Base-by-base conservation (phyloP, 345 rosid species). In the Corchorus olitorius region DNA sequence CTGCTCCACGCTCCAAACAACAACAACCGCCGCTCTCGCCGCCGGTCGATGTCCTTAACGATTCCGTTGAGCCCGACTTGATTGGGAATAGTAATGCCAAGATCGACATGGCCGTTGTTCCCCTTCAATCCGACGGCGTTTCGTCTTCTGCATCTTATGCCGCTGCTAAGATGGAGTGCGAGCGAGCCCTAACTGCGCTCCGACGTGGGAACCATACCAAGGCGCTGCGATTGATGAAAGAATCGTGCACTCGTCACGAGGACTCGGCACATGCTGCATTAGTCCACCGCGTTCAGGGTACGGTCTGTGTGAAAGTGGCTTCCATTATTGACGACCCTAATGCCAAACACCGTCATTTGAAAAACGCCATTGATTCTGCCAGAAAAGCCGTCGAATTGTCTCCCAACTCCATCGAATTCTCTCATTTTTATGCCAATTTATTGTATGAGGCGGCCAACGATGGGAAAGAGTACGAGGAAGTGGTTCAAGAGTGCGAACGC, bases 211-310 rank as follows among this genome's bases (percentile, higher is more conserved):
- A 93, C 84, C 92, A 93, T 83, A 91, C 77, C 66, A 93, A 91
- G 79, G 97, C 98, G 74, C 82, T 92, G 45, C 89, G 97, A 59
- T 87, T 92, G 9, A 92, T 96, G 91, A 96, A 92, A 84, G 95
- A 92, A n/a, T 85, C 87, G 1, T 86, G 89, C 68, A 46, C 85
- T 5, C 88, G 86, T 41, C 88, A 92, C 65, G 92, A 88, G 81
- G 69, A 75, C 86, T 80, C 87, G 59, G 72, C 77, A 12, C 79
- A 81, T 46, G 83, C 91, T 39, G 94, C 97, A 48, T 82, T 93
- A 61, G 72, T 86, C 55, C 80, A 87, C 78, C 94, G 97, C n/a
- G 93, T 96, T 16, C 98, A 92, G 56, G 97, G 97, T 8, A 96
- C 95, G 52, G 84, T 93, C 48, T 90, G 84, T 54, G 84, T 88